Conservation (phyloP, 2,329 filamentous ascomycete genomes). For the Cadophora sp. region DNA sequence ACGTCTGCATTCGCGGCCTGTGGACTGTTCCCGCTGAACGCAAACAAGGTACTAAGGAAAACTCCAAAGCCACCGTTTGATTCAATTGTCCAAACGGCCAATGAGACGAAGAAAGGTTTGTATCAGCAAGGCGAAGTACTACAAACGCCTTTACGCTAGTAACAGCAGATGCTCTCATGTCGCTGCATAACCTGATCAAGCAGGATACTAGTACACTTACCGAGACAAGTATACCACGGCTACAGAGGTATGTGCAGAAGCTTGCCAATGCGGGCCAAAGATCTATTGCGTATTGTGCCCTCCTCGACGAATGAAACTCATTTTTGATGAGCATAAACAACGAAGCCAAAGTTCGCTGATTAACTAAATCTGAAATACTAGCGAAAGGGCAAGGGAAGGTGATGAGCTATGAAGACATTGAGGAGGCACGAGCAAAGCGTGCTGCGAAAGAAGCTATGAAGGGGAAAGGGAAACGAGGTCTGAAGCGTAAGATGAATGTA, state of each 20-base stretch:
- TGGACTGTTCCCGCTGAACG: constrained; percentile 30
- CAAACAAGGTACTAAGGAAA: constrained; percentile 25
- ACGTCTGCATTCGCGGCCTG: constrained; percentile 36
- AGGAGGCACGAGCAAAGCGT: constrained; percentile 15
- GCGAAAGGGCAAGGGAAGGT: constrained; percentile 1
- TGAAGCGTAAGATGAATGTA: constrained; percentile 25
- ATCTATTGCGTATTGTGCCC: constrained; percentile 39
- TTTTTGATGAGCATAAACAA: constrained; percentile 31
- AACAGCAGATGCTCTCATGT: constrained; percentile 31
- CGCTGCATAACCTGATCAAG: constrained; percentile 38
- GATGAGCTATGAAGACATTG: constrained; percentile 23
- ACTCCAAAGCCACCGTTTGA: constrained; percentile 20
- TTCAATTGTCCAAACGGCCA: constrained; percentile 11
- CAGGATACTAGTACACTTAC: constrained; percentile 35
- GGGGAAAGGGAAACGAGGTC: constrained; percentile 26
- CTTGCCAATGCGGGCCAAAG: constrained; percentile 38
- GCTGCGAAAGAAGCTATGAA: constrained; percentile 17
- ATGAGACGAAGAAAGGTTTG: constrained; percentile 17
- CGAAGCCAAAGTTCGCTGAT: constrained; percentile 33
- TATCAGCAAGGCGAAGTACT: constrained; percentile 26
- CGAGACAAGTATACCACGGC: constrained; percentile 31
- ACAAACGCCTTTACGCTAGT: constrained; percentile 29
- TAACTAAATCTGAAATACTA: constrained; percentile 15
- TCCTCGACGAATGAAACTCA: constrained; percentile 42
- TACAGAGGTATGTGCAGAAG: constrained; percentile 40